Percentiles rank a stretch among this genome's conserved stretches.
Conservation (phyloP, 73 alveolate species). For the Paramecium sexaurelia region DNA sequence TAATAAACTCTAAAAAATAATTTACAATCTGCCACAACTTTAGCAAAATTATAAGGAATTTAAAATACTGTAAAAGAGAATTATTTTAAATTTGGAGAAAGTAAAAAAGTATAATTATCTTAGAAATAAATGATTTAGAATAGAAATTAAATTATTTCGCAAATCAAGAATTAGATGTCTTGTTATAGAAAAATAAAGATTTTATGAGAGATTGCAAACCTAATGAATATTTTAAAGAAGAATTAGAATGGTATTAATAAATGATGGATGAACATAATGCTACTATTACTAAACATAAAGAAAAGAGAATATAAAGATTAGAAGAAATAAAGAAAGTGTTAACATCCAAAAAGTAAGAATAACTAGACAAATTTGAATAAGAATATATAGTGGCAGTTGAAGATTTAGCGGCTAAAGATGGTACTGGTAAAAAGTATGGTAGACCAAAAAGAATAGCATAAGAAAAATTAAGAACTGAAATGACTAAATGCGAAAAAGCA, state of each 20-base stretch:
- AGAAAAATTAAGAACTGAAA: conserved; percentile 68
- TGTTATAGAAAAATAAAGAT: conserved; percentile 38
- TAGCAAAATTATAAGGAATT: conserved; percentile 66
- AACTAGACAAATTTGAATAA: conserved; percentile 59
- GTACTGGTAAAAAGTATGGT: conserved; percentile 70
- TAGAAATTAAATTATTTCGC: conserved; percentile 50
- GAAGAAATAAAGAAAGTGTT: conserved; percentile 52
- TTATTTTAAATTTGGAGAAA: conserved; percentile 67
- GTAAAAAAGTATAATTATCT: neutral
- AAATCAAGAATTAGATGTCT: conserved; percentile 44
- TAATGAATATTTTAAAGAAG: conserved; percentile 58
- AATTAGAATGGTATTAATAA: conserved; percentile 63
- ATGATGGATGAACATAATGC: conserved; percentile 64
- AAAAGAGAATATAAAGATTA: conserved; percentile 55
- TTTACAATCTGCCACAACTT: conserved; percentile 55
- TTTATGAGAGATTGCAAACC: conserved; percentile 59
- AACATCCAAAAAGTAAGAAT: conserved; percentile 41
- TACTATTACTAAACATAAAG: conserved; percentile 26
- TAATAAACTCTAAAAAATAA: neutral
- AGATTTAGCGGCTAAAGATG: conserved; percentile 71
- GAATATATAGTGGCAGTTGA: conserved; percentile 64
- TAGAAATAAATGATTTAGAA: conserved; percentile 62
- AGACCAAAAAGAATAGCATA: conserved; percentile 67
- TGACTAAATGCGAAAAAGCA: conserved; percentile 70
- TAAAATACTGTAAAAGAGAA: conserved; percentile 64